Conservation (phyloP, 1,284 basidiomycete species). For the Rhodotorula glutinis region DNA sequence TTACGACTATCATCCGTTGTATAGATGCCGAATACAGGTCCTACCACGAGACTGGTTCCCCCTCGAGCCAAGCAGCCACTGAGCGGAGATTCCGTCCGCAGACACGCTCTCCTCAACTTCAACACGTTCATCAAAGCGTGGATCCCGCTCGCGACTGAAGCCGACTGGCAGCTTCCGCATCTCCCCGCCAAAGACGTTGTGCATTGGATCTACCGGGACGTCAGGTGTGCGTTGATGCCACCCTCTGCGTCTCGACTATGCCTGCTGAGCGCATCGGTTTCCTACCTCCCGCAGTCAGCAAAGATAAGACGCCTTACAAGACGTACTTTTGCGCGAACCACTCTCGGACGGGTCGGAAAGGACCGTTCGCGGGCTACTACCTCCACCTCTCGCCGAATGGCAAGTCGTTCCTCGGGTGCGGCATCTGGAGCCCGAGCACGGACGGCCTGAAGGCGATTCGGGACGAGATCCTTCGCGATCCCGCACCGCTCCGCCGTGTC, state of each 20-base stretch:
- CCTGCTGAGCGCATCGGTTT: background rate
- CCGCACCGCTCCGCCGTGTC: constrained; percentile 41
- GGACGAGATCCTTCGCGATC: constrained; percentile 42
- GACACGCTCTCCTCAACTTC: constrained; percentile 43
- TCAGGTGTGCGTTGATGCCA: constrained; percentile 8
- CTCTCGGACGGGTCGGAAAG: constrained; percentile 47
- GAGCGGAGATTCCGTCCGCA: constrained; percentile 30
- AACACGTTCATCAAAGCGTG: constrained; percentile 44
- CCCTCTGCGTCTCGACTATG: background rate
- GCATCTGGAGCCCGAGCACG: constrained; percentile 46
- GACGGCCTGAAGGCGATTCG: constrained; percentile 45
- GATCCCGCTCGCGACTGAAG: constrained; percentile 44
- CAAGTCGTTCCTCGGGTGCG: constrained; percentile 45
- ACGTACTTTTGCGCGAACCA: constrained; percentile 33
- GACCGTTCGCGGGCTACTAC: constrained; percentile 41
- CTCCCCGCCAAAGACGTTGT: constrained; percentile 48
- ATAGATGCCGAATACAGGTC: background rate
- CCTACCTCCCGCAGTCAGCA: constrained; percentile 3
- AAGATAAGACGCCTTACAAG: constrained; percentile 42
- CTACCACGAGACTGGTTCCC: background rate
- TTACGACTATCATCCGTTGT: background rate
- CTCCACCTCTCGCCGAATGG: constrained; percentile 37
- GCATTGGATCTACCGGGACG: constrained; percentile 45
- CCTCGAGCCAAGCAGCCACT: background rate
- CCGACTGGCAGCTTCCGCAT: constrained; percentile 46